Conservation (phyloP, 169 alveolate genomes). For the Cyclospora cayetanensis region DNA sequence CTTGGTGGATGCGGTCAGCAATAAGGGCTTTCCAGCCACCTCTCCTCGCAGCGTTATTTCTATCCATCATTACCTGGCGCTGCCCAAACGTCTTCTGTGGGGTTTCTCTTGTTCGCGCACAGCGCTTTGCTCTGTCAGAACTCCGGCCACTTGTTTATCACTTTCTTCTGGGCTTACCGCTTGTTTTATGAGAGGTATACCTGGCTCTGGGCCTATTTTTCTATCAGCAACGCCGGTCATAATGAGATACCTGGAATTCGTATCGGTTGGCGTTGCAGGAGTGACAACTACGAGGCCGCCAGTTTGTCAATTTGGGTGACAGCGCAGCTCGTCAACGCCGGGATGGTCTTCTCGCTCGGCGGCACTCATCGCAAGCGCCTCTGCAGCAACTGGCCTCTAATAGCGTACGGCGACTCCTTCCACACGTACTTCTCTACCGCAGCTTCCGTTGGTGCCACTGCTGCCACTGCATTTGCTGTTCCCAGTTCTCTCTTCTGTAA, state of each 20-base stretch:
- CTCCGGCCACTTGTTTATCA: too few species aligned
- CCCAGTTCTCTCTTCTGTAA: too few species aligned
- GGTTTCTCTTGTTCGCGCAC: too few species aligned
- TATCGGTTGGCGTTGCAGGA: constrained; percentile 72
- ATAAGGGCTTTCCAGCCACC: too few species aligned
- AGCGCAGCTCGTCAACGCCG: constrained; percentile 87
- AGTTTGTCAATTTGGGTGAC: constrained; percentile 86
- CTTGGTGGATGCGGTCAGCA: constrained; percentile 87
- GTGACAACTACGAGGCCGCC: constrained; percentile 90
- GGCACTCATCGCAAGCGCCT: constrained; percentile 85
- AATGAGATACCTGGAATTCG: background rate
- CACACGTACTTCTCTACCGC: background rate
- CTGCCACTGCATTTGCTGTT: background rate
- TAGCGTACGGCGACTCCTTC: constrained; percentile 76
- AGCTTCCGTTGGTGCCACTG: background rate
- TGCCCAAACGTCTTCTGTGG: too few species aligned
- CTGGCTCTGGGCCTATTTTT: background rate
- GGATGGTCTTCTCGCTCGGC: constrained; percentile 86
- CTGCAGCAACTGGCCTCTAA: constrained; percentile 80
- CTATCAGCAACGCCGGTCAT: background rate
- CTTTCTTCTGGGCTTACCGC: too few species aligned
- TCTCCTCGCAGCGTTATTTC: too few species aligned
- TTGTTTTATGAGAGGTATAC: background rate
- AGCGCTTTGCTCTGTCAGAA: too few species aligned
- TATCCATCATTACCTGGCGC: too few species aligned